Percentiles rank a stretch among this genome's conserved stretches.
These are phyloP conservation scores for Lipomyces yamadae DNA, from an alignment of 805 yeast species.

Conservation along the genomic window DNA sequence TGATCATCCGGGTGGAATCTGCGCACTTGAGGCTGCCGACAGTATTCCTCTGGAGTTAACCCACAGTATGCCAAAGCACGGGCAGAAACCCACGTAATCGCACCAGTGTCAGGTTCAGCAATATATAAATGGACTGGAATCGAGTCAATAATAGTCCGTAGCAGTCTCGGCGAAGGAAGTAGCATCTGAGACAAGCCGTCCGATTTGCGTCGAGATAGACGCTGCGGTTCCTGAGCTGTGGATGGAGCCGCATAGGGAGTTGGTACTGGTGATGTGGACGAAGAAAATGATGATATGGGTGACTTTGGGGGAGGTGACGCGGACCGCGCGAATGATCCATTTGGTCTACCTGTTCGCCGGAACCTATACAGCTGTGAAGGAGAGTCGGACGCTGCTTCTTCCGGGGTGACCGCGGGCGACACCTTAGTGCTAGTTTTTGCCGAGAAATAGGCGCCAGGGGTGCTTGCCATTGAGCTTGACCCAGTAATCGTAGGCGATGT, in stretches of 20 bases:
- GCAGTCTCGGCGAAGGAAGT: conserved; percentile 31
- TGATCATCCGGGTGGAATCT: conserved; percentile 44
- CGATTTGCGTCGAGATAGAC: conserved; percentile 18
- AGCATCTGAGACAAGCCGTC: conserved; percentile 15
- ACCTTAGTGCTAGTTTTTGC: conserved; percentile 6
- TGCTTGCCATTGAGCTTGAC: conserved; percentile 3
- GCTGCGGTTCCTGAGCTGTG: conserved; percentile 23
- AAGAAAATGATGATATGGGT: conserved; percentile 31
- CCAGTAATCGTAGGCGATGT: not conserved
- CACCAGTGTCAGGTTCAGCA: conserved; percentile 43
- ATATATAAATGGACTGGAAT: conserved; percentile 46
- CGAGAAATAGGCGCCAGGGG: conserved; percentile 16
- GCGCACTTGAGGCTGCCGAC: conserved; percentile 33
- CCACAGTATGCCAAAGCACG: conserved; percentile 44
- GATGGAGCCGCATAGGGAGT: not conserved
- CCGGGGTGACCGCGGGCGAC: conserved; percentile 22
- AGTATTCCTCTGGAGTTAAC: conserved; percentile 40
- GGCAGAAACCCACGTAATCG: conserved; percentile 44
- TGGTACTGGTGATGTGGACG: conserved; percentile 19
- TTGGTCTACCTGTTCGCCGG: conserved; percentile 4
- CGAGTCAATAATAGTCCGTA: conserved; percentile 44
- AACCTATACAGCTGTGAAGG: not conserved
- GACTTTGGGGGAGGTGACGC: conserved; percentile 33
- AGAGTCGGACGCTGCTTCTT: not conserved
- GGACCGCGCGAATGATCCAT: conserved; percentile 4